phyloP scores from a whole-genome alignment of 2,329 filamentous ascomycete species.

The Nemania sp. region DNA sequence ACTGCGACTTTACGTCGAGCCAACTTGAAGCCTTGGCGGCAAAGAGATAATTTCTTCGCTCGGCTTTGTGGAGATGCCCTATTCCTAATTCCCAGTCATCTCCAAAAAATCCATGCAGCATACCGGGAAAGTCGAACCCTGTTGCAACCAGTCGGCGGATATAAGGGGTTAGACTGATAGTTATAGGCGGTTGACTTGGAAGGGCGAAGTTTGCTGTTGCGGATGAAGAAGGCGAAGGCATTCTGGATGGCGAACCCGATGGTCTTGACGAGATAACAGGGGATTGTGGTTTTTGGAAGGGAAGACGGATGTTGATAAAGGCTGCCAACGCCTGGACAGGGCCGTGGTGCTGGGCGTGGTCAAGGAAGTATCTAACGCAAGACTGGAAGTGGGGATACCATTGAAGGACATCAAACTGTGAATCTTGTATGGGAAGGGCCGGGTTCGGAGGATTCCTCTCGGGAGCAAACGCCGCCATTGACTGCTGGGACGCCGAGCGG shows the following conservation, averaged over 20 bases:
- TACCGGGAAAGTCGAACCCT: slow-evolving; percentile 81
- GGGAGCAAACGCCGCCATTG: slow-evolving; percentile 30
- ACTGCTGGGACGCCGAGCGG: slow-evolving; percentile 34
- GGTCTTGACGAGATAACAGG: slow-evolving; percentile 49
- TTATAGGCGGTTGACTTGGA: slow-evolving; percentile 40
- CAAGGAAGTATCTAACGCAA: slow-evolving; percentile 89
- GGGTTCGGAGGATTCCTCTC: slow-evolving; percentile 31
- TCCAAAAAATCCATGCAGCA: slow-evolving; percentile 97
- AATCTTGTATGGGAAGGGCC: slow-evolving; percentile 37
- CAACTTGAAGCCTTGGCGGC: slow-evolving; percentile 91
- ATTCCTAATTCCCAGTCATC: slow-evolving; percentile 85
- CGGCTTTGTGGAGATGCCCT: slow-evolving; percentile 81
- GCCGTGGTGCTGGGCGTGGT: slow-evolving; percentile 82
- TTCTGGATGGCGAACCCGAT: slow-evolving; percentile 43
- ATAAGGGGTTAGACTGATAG: slow-evolving; percentile 81
- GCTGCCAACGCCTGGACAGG: slow-evolving; percentile 87
- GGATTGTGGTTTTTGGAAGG: slow-evolving; percentile 70
- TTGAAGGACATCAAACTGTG: slow-evolving; percentile 78
- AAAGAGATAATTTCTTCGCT: slow-evolving; percentile 93
- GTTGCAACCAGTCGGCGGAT: slow-evolving; percentile 88
- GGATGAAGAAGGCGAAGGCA: slow-evolving; percentile 37
- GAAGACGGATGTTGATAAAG: slow-evolving; percentile 89
- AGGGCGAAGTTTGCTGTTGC: slow-evolving; percentile 38
- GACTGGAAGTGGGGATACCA: slow-evolving; percentile 93
- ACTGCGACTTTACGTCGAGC: slow-evolving; percentile 85